Conservation (phyloP, 306 rosid genomes). For the Lupinus albus region DNA sequence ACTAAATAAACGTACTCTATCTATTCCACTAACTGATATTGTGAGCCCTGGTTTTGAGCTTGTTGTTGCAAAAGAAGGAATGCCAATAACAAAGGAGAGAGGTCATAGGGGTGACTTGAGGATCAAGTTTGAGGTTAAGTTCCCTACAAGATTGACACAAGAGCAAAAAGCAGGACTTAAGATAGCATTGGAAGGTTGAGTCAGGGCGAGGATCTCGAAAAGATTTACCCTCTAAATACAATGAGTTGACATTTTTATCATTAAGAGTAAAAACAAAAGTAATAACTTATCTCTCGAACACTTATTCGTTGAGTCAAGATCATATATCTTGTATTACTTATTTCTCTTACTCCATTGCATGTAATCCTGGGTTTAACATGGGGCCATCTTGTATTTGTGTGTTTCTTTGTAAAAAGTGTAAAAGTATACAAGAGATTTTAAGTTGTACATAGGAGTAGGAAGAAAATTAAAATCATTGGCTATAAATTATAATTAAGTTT, state of each 20-base stretch:
- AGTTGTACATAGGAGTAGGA: not conserved
- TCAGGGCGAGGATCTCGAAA: too few species aligned
- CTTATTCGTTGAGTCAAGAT: too few species aligned
- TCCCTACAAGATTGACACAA: slow-evolving; percentile 68
- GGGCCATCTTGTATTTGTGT: slow-evolving; percentile 14
- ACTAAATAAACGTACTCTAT: slow-evolving; percentile 58
- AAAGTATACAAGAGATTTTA: slow-evolving; percentile 5
- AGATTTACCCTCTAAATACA: too few species aligned
- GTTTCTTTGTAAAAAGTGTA: not conserved
- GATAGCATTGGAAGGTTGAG: slow-evolving; percentile 56
- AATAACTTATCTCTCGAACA: too few species aligned
- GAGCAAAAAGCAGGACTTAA: slow-evolving; percentile 80
- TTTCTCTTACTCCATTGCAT: not conserved
- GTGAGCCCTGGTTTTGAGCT: slow-evolving; percentile 86
- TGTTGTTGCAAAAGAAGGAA: slow-evolving; percentile 70
- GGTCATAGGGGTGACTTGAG: slow-evolving; percentile 77
- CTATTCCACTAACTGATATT: slow-evolving; percentile 64
- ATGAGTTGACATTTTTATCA: too few species aligned
- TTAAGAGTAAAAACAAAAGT: too few species aligned
- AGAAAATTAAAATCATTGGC: not conserved
- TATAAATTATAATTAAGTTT: not conserved
- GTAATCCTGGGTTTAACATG: not conserved
- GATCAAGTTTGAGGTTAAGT: slow-evolving; percentile 79
- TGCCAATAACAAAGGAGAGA: slow-evolving; percentile 81
- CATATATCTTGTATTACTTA: slow-evolving; percentile 10